Percentiles rank a stretch among this genome's conserved stretches.
Evolutionary conservation across 768 basidiomycete genomes (phyloP).

Genomic region (Pleurotus giganteus): DNA sequence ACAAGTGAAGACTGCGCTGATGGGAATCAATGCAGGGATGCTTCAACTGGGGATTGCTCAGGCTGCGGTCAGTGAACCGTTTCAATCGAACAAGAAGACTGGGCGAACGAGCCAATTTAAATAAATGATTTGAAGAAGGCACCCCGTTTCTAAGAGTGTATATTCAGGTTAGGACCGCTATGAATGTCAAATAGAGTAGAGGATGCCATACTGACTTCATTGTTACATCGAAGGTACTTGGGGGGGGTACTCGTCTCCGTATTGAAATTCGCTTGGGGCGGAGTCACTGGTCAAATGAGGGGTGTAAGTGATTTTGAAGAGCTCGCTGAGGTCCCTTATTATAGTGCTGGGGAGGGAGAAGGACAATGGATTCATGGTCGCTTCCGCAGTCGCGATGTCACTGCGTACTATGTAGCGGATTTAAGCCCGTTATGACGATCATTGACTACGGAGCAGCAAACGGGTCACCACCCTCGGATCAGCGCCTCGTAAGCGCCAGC

Average conservation of each 20-base stretch:
- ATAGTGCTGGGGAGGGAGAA: constrained; percentile 1
- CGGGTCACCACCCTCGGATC: too few species aligned
- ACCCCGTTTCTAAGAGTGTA: not conserved
- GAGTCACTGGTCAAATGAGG: too few species aligned
- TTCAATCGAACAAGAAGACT: not conserved
- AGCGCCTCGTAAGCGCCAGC: not conserved
- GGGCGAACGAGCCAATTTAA: constrained; percentile 1
- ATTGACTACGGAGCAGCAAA: not conserved
- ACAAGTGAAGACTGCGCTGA: constrained; percentile 9
- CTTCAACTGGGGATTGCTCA: not conserved
- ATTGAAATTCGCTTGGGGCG: too few species aligned
- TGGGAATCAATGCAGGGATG: constrained; percentile 9
- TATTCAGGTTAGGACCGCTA: not conserved
- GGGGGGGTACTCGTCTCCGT: not conserved
- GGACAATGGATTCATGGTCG: not conserved
- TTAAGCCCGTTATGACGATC: constrained; percentile 5
- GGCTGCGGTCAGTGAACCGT: constrained; percentile 8
- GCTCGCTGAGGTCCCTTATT: not conserved
- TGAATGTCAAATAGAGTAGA: not conserved
- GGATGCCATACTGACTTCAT: constrained; percentile 9
- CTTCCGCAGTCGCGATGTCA: constrained; percentile 10
- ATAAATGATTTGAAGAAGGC: not conserved
- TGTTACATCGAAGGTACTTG: too few species aligned
- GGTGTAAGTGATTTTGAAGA: too few species aligned
- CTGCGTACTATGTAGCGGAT: not conserved